Percentiles rank a stretch among this genome's conserved stretches.
Conservation (phyloP, 257 asterid species). For the Fraxinus excelsior region DNA sequence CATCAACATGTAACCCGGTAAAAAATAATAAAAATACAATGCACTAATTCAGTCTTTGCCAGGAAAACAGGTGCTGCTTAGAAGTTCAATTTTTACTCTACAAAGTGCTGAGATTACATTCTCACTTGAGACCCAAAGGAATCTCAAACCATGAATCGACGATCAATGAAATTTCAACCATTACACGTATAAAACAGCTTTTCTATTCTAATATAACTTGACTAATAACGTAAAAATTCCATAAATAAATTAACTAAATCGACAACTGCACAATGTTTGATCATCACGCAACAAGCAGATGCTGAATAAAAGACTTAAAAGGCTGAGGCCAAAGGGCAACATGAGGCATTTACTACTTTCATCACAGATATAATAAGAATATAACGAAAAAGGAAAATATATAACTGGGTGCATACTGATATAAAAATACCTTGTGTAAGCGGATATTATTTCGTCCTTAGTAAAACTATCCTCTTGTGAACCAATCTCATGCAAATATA, state of each 20-base stretch:
- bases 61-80: not conserved
- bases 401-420: slow-evolving; percentile 4
- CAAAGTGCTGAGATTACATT: not conserved
- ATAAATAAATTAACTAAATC: not conserved
- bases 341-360: slow-evolving; percentile 6
- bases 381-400: not conserved
- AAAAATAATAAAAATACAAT: not conserved
- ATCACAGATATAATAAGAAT: slow-evolving; percentile 3
- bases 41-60: not conserved
- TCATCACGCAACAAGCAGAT: not conserved
- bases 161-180: slow-evolving; percentile 2
- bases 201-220: not conserved
- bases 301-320: not conserved
- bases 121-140: not conserved
- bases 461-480: slow-evolving; percentile 57
- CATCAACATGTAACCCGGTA: not conserved
- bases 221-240: not conserved
- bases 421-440: slow-evolving; percentile 51
- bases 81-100: not conserved
- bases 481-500: slow-evolving; percentile 62
- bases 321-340: not conserved
- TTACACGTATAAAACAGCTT: not conserved
- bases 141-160: not conserved
- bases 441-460: slow-evolving; percentile 59
- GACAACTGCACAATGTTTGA: not conserved